Percentiles rank a stretch among this genome's conserved stretches.
These are phyloP conservation scores for Penicillium paneum DNA, from an alignment of 2,329 filamentous ascomycete species.

Conservation along the genomic window DNA sequence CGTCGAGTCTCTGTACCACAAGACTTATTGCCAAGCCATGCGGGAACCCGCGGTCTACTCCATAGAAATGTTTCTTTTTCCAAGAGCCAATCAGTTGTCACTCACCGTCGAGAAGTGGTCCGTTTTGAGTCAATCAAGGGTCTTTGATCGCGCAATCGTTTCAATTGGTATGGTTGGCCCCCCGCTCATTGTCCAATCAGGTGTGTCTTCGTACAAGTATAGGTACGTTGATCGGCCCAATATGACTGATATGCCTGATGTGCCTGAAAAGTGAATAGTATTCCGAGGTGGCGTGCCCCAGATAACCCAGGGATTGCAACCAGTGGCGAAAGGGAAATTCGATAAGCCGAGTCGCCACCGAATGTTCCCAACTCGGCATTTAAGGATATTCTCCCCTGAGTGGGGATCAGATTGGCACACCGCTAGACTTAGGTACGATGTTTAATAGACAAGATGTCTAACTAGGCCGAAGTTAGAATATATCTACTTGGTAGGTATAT, in stretches of 20 bases:
- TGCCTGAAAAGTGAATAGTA: not conserved
- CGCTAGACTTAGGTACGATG: not conserved
- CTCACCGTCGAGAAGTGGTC: not conserved
- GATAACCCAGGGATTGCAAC: not conserved
- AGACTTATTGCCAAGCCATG: constrained; percentile 5
- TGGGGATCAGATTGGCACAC: constrained; percentile 15
- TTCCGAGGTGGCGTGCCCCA: not conserved
- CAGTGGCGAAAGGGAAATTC: constrained; percentile 2
- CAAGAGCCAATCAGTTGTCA: not conserved
- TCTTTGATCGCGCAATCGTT: not conserved
- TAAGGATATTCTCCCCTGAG: constrained; percentile 14
- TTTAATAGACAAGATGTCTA: not conserved
- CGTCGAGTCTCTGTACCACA: not conserved
- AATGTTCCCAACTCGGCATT: constrained; percentile 1
- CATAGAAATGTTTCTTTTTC: not conserved
- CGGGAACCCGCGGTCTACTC: constrained; percentile 12
- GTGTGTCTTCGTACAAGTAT: not conserved
- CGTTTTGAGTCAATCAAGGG: not conserved
- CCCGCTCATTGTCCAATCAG: not conserved
- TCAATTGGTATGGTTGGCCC: not conserved
- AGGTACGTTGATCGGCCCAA: not conserved
- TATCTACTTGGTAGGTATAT: not conserved
- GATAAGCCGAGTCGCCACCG: constrained; percentile 9
- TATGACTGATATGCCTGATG: not conserved
- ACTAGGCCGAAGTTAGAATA: not conserved